Evolutionary conservation across 208 protist genomes (phyloP), one percentile per base, ranked within the genome.

Genomic region (Naegleria lovaniensis): DNA sequence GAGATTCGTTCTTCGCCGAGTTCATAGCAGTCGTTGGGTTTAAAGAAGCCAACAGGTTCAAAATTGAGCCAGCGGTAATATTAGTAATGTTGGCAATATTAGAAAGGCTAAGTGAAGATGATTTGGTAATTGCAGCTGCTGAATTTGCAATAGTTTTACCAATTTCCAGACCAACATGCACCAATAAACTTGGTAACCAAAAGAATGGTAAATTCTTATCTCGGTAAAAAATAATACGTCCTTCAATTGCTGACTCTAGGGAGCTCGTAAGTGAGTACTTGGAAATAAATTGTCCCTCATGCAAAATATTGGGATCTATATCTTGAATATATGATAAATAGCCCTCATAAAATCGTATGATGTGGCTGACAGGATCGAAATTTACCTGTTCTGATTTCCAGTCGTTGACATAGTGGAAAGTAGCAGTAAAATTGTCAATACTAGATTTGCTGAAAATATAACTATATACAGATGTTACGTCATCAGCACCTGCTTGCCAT

Each of bases 321-420:
- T 51, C 83, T 51, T 29, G 6, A 48, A 87, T n/a, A 41, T 16
- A 87, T 40, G 11, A 48, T 38, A 88, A 58, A 88, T 58, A 88
- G 4, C 84, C 84, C 38, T 88, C 84, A 38, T 58, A 88, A 38
- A 88, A 88, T 88, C 36, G 6, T 58, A 88, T 88, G 4, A 88
- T 33, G 55, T 88, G 84, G 13, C 9, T 39, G 5, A 88, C 84
- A 39, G 84, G 84, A 59, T 88, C 29, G 25, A 48, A 59, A 29
- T 33, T 58, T 0, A 88, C 39, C 6, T 38, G 13, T 29, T 52
- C 25, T n/a, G 39, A 36, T 16, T 55, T 88, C 84, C 84, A 88
- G 33, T 88, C 84, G 38, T 88, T 88, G 0, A 88, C 41, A 88
- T 88, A 88, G 9, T 88, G 6, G n/a, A 58, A 88, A 48, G 11